A percentile compares a stretch with the other conserved stretches of the same genome.
Evolutionary conservation across 495 filamentous ascomycete genomes (phyloP).

Genomic region (Aspergillus bertholletiae): DNA sequence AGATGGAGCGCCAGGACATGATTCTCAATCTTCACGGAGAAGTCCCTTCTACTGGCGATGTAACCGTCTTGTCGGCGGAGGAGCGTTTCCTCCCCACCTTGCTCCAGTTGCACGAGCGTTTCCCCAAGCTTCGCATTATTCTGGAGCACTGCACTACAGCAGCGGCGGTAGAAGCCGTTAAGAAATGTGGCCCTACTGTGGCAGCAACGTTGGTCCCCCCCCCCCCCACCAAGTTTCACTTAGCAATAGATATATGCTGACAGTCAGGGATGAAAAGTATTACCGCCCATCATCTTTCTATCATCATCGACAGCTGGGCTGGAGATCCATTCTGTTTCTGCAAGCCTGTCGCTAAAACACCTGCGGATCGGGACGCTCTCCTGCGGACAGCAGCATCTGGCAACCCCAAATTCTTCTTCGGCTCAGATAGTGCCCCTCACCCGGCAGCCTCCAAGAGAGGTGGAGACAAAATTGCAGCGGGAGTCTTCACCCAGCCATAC

Average conservation of each 20-base stretch:
- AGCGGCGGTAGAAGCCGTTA: constrained; percentile 76
- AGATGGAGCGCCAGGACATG: constrained; percentile 68
- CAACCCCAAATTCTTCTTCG: constrained; percentile 79
- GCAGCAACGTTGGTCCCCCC: constrained; percentile 15
- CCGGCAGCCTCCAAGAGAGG: constrained; percentile 67
- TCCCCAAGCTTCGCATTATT: constrained; percentile 79
- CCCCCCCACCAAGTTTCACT: too few species aligned
- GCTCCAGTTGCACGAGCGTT: constrained; percentile 62
- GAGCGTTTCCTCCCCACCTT: constrained; percentile 76
- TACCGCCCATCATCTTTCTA: constrained; percentile 75
- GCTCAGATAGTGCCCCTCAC: constrained; percentile 72
- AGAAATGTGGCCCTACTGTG: constrained; percentile 70
- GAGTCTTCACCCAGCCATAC: constrained; percentile 89
- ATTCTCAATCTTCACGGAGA: constrained; percentile 65
- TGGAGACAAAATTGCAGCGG: constrained; percentile 65
- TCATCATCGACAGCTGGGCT: constrained; percentile 73
- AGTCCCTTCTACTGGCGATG: constrained; percentile 44
- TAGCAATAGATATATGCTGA: constrained; percentile 1
- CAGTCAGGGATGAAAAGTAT: constrained; percentile 33
- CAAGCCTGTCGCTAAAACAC: constrained; percentile 77
- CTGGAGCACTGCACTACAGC: constrained; percentile 77
- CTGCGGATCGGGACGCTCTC: constrained; percentile 72
- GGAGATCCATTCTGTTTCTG: constrained; percentile 81
- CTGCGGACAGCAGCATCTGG: constrained; percentile 64
- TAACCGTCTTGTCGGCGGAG: constrained; percentile 79